Base-by-base conservation (phyloP, 805 yeast species). In the Ogataea nakhonphanomensis region DNA sequence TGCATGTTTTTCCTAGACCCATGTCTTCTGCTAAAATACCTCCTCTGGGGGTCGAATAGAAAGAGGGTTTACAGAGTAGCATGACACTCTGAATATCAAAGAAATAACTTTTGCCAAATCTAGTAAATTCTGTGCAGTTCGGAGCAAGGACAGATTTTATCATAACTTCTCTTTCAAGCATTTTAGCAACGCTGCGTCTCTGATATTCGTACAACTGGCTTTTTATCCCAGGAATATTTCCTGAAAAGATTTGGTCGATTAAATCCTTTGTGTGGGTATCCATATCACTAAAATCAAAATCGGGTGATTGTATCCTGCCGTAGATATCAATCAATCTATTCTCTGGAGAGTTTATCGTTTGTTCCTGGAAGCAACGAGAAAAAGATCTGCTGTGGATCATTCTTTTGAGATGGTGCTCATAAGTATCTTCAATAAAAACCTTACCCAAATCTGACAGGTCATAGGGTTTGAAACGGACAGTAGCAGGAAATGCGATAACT, bases 11-110 rank as follows among this genome's bases (percentile, higher is more conserved):
- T 0, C 85, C 85, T 28, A 78, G 61, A 1, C 85, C 85, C 84
- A 79, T 79, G 67, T 78, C 78, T 43, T 79, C 85, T 1, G 84
- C 84, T 11, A 79, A 55, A 5, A 79, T 76, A 0, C 84, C 85
- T 13, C 84, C 84, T 48, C 73, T 62, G 0, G 84, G 79, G 2
- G 78, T 62, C 10, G 50, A 50, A 47, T 68, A 77, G 3, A 57
- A 51, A 14, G 66, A 72, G 0, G 84, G 78, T 3, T 53, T 43
- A 1, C 21, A 14, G 15, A 51, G 55, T 23, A 76, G 59, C 3
- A 48, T 45, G 24, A 64, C 47, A 0, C 48, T 50, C 4, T 52
- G 46, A 0, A 66, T 38, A 51, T 79, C 71, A 38, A 70, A 66
- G 70, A 50, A 65, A 62, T 4, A 35, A 29, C 10, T 36, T 1